Percentiles rank a stretch among this genome's conserved stretches.
Evolutionary conservation across 768 basidiomycete genomes (phyloP).

Genomic region (Amanita rubescens): DNA sequence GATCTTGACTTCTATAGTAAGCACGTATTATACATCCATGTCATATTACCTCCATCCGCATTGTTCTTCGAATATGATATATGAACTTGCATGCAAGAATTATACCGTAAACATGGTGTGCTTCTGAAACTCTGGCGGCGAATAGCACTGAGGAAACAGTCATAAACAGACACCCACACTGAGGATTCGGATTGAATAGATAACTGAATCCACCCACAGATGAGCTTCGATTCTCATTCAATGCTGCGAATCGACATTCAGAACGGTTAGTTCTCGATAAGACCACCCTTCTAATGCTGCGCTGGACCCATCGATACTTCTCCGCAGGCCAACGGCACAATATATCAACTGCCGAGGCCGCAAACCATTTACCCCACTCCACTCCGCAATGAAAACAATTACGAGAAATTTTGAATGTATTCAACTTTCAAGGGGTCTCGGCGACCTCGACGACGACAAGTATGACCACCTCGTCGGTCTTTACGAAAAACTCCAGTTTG

Average conservation of each 20-base stretch:
- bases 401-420: slow-evolving; percentile 8
- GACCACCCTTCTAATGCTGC: too few species aligned
- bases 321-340: too few species aligned
- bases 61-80: slow-evolving; percentile 18
- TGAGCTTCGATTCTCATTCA: not conserved
- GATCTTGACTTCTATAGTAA: slow-evolving; percentile 11
- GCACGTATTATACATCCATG: slow-evolving; percentile 15
- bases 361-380: not conserved
- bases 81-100: slow-evolving; percentile 1
- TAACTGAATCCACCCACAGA: not conserved
- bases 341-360: not conserved
- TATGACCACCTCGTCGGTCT: slow-evolving; percentile 26
- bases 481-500: slow-evolving; percentile 35
- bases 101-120: not conserved
- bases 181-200: too few species aligned
- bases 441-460: slow-evolving; percentile 31
- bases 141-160: too few species aligned
- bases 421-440: slow-evolving; percentile 23
- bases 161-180: too few species aligned
- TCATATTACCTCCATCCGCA: slow-evolving; percentile 10
- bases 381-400: not conserved
- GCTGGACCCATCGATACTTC: too few species aligned
- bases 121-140: not conserved
- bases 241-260: too few species aligned
- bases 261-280: not conserved